These are phyloP conservation scores for Clarireedia monteithiana DNA, from an alignment of 2,329 filamentous ascomycete species.

Conservation along the genomic window DNA sequence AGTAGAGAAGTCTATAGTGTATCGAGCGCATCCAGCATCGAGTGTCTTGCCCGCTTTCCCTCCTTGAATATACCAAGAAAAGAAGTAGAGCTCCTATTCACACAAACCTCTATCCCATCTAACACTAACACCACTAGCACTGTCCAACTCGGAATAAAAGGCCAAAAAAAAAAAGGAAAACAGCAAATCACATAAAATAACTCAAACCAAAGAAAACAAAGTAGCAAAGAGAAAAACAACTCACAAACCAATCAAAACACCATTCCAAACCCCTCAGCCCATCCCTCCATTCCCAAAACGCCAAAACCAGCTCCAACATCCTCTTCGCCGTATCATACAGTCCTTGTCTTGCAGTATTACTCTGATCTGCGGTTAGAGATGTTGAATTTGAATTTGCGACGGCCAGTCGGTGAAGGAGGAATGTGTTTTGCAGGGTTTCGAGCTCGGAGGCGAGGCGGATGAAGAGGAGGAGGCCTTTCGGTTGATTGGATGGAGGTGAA, in stretches of 20 bases:
- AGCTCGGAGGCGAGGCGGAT: not conserved
- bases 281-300: constrained; percentile 26
- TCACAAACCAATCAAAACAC: constrained; percentile 25
- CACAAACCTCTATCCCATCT: too few relatives aligned
- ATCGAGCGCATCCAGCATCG: too few relatives aligned
- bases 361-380: not conserved
- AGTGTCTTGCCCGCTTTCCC: too few relatives aligned
- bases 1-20: not conserved
- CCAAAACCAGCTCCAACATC: constrained; percentile 22
- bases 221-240: not conserved
- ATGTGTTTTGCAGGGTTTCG: constrained; percentile 25
- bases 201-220: not conserved
- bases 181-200: too few relatives aligned
- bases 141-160: too few relatives aligned
- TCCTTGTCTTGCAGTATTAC: constrained; percentile 16
- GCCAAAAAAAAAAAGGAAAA: too few relatives aligned
- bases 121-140: too few relatives aligned
- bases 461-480: not conserved
- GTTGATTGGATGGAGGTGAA: too few relatives aligned
- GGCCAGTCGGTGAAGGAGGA: constrained; percentile 20
- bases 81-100: too few relatives aligned
- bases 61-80: too few relatives aligned
- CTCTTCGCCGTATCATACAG: constrained; percentile 24
- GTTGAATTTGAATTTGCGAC: constrained; percentile 7
- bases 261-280: constrained; percentile 16